These are phyloP conservation scores for Penicillium freii DNA, from an alignment of 2,329 filamentous ascomycete species.

Conservation along the genomic window DNA sequence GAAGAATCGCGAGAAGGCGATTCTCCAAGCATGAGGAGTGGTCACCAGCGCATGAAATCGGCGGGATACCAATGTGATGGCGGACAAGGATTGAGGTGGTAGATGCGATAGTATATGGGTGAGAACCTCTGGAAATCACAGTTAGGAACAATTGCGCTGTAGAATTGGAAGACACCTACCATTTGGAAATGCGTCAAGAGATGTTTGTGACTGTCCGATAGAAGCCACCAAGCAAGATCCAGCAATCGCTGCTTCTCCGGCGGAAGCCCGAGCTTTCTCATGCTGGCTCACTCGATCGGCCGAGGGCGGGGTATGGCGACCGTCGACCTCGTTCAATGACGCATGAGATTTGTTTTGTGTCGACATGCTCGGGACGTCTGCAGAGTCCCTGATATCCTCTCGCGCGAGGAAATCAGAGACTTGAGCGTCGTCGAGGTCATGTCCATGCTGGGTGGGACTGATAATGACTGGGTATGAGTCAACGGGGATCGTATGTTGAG, in stretches of 20 bases:
- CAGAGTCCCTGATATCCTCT: conserved; percentile 39
- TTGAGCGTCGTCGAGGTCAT: conserved; percentile 45
- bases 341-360: conserved; percentile 19
- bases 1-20: conserved; percentile 88
- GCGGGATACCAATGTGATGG: conserved; percentile 80
- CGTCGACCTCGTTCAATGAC: conserved; percentile 27
- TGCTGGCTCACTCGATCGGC: conserved; percentile 56
- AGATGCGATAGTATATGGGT: conserved; percentile 90
- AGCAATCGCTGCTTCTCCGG: conserved; percentile 41
- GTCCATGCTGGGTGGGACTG: conserved; percentile 59
- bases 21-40: conserved; percentile 88
- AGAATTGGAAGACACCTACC: conserved; percentile 53
- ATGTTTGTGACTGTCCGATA: conserved; percentile 46
- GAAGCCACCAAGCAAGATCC: conserved; percentile 53
- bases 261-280: conserved; percentile 45
- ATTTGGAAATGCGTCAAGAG: conserved; percentile 70
- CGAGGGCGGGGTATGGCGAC: conserved; percentile 33
- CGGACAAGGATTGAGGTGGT: conserved; percentile 76
- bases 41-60: conserved; percentile 85
- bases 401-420: conserved; percentile 45
- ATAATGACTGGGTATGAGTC: conserved; percentile 38
- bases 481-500: conserved; percentile 45
- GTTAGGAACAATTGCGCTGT: conserved; percentile 2
- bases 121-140: conserved; percentile 68
- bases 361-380: conserved; percentile 24